Percentiles rank a stretch among this genome's conserved stretches.
Evolutionary conservation across 2,329 filamentous ascomycete species (phyloP).

Genomic region (Penicillium sp.): DNA sequence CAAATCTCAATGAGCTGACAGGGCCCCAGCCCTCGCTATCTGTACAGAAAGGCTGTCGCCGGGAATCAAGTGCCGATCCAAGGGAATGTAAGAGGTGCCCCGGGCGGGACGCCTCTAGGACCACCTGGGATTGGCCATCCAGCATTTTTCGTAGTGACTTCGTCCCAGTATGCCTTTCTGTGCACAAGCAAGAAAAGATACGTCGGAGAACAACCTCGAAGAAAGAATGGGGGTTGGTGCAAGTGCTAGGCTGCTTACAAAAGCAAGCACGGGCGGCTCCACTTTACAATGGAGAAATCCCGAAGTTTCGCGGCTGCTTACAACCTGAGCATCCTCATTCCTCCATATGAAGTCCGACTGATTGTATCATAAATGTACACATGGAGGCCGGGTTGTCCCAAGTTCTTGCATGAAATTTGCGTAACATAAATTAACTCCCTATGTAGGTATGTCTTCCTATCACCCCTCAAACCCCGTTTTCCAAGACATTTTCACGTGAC

Average conservation of each 20-base stretch:
- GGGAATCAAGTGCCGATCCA: conserved; percentile 26
- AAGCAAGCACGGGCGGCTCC: conserved; percentile 8
- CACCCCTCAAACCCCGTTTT: neutral
- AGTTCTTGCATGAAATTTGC: neutral
- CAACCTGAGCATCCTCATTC: neutral
- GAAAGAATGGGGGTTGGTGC: conserved; percentile 10
- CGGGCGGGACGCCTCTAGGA: conserved; percentile 32
- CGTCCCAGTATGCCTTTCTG: conserved; percentile 24
- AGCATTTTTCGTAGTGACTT: conserved; percentile 32
- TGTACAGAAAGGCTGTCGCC: conserved; percentile 71
- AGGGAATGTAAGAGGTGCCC: conserved; percentile 29
- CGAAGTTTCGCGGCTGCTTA: neutral
- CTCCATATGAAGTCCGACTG: neutral
- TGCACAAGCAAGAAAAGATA: conserved; percentile 14
- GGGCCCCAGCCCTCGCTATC: conserved; percentile 96
- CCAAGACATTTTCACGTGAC: neutral
- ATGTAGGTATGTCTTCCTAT: neutral
- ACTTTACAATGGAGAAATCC: conserved; percentile 7
- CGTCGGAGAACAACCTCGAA: conserved; percentile 7
- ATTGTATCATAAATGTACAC: neutral
- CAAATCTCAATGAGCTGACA: conserved; percentile 78
- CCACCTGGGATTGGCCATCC: conserved; percentile 35
- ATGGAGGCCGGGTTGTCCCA: neutral
- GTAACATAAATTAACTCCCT: neutral
- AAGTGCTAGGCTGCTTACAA: conserved; percentile 23